A percentile compares a stretch with the other conserved stretches of the same genome.
phyloP scores from a whole-genome alignment of 2,329 filamentous ascomycete species.

The Exserohilum turcica region DNA sequence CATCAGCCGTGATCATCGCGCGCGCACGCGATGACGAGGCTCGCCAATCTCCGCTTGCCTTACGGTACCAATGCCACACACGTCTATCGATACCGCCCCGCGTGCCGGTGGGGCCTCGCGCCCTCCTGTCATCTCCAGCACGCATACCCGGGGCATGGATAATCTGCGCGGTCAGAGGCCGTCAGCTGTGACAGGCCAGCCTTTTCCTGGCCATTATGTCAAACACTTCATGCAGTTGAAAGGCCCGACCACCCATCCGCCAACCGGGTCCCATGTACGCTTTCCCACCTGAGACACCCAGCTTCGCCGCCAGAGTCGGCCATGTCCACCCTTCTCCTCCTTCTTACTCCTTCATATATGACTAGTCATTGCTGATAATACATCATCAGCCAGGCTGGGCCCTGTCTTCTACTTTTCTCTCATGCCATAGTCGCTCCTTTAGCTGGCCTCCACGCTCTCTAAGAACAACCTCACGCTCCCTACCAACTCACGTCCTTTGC shows the following conservation, averaged over 20 bases:
- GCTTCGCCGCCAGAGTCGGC: slow-evolving; percentile 30
- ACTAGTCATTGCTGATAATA: slow-evolving; percentile 17
- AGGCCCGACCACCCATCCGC: slow-evolving; percentile 27
- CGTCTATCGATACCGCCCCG: slow-evolving; percentile 13
- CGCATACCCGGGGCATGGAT: slow-evolving; percentile 29
- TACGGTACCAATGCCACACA: slow-evolving; percentile 7
- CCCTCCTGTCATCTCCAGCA: slow-evolving; percentile 34
- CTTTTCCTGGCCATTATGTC: slow-evolving; percentile 32
- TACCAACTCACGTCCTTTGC: slow-evolving; percentile 3
- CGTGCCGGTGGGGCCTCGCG: slow-evolving; percentile 17
- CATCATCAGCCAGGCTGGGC: slow-evolving; percentile 30
- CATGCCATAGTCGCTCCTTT: slow-evolving; percentile 25
- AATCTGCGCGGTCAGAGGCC: slow-evolving; percentile 16
- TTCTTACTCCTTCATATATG: slow-evolving; percentile 23
- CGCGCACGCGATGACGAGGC: background rate
- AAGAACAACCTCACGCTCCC: slow-evolving; percentile 15
- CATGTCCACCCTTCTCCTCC: slow-evolving; percentile 25
- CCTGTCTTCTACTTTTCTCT: slow-evolving; percentile 20
- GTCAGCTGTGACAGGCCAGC: slow-evolving; percentile 35
- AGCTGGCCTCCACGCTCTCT: slow-evolving; percentile 1
- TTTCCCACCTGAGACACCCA: slow-evolving; percentile 43
- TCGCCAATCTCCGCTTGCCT: background rate
- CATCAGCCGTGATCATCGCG: background rate
- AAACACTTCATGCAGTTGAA: slow-evolving; percentile 48
- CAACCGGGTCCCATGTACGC: slow-evolving; percentile 38